A percentile compares a stretch with the other conserved stretches of the same genome.
Evolutionary conservation across 441 rosid species (phyloP).

Genomic region (Pelargonium australe): DNA sequence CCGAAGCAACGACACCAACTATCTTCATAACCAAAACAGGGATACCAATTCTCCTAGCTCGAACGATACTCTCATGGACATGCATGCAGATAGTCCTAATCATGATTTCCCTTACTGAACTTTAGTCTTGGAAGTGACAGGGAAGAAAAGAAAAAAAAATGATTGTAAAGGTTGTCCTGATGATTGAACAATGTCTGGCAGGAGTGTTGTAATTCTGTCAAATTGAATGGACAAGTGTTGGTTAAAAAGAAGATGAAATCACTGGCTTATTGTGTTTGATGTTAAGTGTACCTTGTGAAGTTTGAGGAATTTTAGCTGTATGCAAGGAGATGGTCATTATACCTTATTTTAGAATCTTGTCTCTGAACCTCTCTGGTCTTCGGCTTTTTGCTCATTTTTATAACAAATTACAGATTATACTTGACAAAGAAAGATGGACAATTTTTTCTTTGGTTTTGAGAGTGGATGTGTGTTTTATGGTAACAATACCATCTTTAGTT

Average conservation of each 20-base stretch:
- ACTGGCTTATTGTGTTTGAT: not conserved
- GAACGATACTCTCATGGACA: conserved; percentile 36
- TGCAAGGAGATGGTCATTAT: not conserved
- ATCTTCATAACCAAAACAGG: conserved; percentile 27
- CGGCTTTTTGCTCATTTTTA: not conserved
- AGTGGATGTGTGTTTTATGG: too few relatives aligned
- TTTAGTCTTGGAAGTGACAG: not conserved
- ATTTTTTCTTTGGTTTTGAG: too few relatives aligned
- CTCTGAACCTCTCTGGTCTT: not conserved
- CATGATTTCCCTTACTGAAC: conserved; percentile 27
- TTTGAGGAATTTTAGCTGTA: too few relatives aligned
- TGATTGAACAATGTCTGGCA: too few relatives aligned
- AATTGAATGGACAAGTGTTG: too few relatives aligned
- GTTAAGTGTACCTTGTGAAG: not conserved
- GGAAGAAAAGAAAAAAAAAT: not conserved
- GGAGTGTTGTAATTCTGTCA: too few relatives aligned
- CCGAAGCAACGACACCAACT: conserved; percentile 25
- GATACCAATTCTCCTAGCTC: conserved; percentile 29
- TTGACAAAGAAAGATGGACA: not conserved
- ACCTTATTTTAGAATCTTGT: too few relatives aligned
- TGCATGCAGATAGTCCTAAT: conserved; percentile 39
- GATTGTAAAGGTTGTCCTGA: not conserved
- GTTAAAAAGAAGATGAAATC: not conserved
- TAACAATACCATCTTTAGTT: too few relatives aligned
- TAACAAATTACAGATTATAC: not conserved